phyloP scores from a whole-genome alignment of 148 eudicot genomes.

The Vaccinium corymbosum region DNA sequence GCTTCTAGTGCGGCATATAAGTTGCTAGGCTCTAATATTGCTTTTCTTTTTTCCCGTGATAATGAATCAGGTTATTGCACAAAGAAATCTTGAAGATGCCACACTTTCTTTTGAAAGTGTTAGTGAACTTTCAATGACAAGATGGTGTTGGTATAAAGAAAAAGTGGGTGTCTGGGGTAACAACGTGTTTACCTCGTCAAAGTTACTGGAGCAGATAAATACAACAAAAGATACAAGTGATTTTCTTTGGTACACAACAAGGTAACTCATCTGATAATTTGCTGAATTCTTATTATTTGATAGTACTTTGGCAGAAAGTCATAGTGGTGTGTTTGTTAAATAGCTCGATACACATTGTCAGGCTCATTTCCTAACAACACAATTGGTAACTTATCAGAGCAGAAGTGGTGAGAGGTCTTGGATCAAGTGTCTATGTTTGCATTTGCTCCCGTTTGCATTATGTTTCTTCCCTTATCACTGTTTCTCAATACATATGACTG shows the following conservation, averaged over 20 bases:
- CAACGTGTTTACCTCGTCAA: conserved; percentile 28
- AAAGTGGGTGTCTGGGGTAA: conserved; percentile 33
- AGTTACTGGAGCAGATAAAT: conserved; percentile 65
- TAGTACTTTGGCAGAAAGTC: neutral
- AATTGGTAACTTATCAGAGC: too few relatives aligned
- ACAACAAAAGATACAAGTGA: conserved; percentile 57
- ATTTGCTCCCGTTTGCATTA: too few relatives aligned
- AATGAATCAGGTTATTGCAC: conserved; percentile 36
- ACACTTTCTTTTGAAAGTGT: conserved; percentile 11
- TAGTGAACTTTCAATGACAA: conserved; percentile 22
- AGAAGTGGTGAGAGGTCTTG: too few relatives aligned
- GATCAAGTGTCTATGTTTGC: too few relatives aligned
- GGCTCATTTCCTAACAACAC: too few relatives aligned
- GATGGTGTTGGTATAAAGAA: conserved; percentile 54
- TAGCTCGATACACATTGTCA: too few relatives aligned
- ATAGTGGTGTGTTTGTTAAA: too few relatives aligned
- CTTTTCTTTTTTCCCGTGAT: conserved; percentile 12
- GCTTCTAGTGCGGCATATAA: neutral
- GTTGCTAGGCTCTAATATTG: neutral
- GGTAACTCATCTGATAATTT: conserved; percentile 27
- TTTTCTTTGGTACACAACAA: conserved; percentile 62
- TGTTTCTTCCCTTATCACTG: too few relatives aligned
- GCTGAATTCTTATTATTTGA: neutral
- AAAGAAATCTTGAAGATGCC: conserved; percentile 23
- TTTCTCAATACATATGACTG: too few relatives aligned